Base-by-base conservation (phyloP, 75 land plant genomes). In the Cupressus sempervirens region DNA sequence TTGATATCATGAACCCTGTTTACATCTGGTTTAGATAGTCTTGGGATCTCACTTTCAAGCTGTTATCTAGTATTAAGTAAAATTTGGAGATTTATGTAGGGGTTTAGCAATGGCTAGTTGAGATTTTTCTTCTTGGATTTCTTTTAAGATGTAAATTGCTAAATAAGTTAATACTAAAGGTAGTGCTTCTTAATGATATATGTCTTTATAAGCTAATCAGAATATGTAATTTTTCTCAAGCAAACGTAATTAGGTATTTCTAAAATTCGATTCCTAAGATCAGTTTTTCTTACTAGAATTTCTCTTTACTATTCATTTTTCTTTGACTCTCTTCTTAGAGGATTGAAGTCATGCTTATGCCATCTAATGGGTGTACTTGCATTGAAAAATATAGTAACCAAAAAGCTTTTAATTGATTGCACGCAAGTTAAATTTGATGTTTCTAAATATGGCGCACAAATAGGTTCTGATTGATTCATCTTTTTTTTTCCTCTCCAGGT, bases 401-500 rank as follows among this genome's bases (percentile, higher is more conserved):
- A 26, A 79, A 79, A 45, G 5, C 4, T 0, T 79, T 43, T 79
- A 43, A 36, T 76, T 40, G 7, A 76, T 18, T 76, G 79, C n/a
- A 76, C n/a, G 50, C 50, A 26, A 76, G 81, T 79, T 79, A 50
- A 79, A 41, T 9, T 43, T 16, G 46, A 79, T 79, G 14, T 20
- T 79, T 79, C 5, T n/a, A 4, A 50, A 43, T 7, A 45, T 76
- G 41, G 41, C 81, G n/a, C 11, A 10, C 10, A 43, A 79, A 43
- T 38, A 79, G 0, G 14, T 12, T 79, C 10, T n/a, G 13, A n/a
- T 23, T 45, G 9, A 40, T 35, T 10, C 13, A n/a, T 6, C 52
- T 79, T 82, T 35, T 82, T 35, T 16, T 46, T 67, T 36, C 40
- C 2, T 50, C 53, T 90, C 86, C 90, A 96, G 99, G 99, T 98